Evolutionary conservation across 1,139 yeast species (phyloP), one percentile per base, ranked within the genome.

Genomic region (Zygoascus sp.): DNA sequence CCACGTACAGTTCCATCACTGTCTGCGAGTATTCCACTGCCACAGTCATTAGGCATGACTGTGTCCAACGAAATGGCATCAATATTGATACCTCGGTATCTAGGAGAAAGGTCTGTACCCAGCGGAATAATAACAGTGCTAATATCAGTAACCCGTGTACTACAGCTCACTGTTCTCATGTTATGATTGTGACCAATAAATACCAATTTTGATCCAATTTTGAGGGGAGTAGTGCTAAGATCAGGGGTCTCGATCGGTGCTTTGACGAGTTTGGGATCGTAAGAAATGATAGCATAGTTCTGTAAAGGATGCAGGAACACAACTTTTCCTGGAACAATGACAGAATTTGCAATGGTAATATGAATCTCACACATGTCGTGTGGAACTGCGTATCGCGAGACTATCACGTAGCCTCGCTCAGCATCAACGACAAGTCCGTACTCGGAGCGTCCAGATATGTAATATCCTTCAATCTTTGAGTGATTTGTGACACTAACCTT

Each of bases 221-320:
- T 74, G 58, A 89, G 70, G 20, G 87, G 83, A 8, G 60, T 66
- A 7, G 41, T 23, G 42, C 83, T 72, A 54, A 88, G 75, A 49
- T 70, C 71, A 2, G 96, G 95, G 1, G 95, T 76, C 47, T 71
- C 65, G 11, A 81, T 70, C 22, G 80, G 78, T 7, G 84, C 82
- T 10, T 70, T 71, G 22, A 89, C 87, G 48, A 85, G 68, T 2
- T 70, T 60, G 9, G 96, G 92, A 61, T 90, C 96, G 62, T 87
- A 90, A 62, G 86, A 79, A 30, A 89, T 73, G 47, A 90, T 79
- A 1, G 95, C 90, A 65, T 85, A 88, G 58, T 89, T 89, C 58
- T 84, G 88, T 45, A 86, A 80, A 27, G 97, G 97, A 61, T 90
- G 97, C 58, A 88, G 70, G 58, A 88, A 89, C 22, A 81, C 82